Evolutionary conservation across 805 yeast species (phyloP), one percentile per base, ranked within the genome.

Genomic region (Brettanomyces naardenensis): DNA sequence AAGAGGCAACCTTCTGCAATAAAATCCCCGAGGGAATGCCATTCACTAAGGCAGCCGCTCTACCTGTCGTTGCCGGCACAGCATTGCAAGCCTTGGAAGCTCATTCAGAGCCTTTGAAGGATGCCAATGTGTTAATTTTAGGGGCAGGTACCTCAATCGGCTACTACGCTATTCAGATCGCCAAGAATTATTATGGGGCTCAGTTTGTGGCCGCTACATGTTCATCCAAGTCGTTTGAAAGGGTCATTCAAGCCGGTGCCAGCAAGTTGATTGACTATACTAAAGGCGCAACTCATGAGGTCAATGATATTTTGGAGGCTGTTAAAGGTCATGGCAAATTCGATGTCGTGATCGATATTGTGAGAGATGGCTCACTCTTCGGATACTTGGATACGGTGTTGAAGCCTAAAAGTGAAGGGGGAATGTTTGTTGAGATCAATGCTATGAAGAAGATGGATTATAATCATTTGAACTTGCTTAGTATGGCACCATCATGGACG

Each of bases 81-180:
- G 89, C 90, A 1, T 66, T 51, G 45, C 46, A 27, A 35, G 48
- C 41, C 19, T 51, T 35, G 18, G 35, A 37, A 3, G 21, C 6
- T 6, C 40, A 38, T 29, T 53, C 62, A 35, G 54, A 58, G 25
- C 14, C 31, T 11, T 58, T 72, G 17, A 63, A 61, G 28, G 62
- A 64, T 7, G 63, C 64, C 7, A 71, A 66, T 41, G 72, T 81
- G 4, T 63, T 83, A 33, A 68, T 85, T 17, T 61, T 82, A 33
- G 95, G 95, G 27, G 90, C 82, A 19, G 78, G 83, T 6, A 77
- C 94, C 1, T 60, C 79, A 10, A 88, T 81, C 13, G 88, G 89
- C 17, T 52, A 67, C 21, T 67, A 64, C 42, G 65, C 70, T 4
- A 61, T 75, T 26, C 84, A 78, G 54, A 54, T 82, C 28, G 74